Evolutionary conservation across 2,329 filamentous ascomycete genomes (phyloP).

Genomic region (Akanthomyces muscarius): DNA sequence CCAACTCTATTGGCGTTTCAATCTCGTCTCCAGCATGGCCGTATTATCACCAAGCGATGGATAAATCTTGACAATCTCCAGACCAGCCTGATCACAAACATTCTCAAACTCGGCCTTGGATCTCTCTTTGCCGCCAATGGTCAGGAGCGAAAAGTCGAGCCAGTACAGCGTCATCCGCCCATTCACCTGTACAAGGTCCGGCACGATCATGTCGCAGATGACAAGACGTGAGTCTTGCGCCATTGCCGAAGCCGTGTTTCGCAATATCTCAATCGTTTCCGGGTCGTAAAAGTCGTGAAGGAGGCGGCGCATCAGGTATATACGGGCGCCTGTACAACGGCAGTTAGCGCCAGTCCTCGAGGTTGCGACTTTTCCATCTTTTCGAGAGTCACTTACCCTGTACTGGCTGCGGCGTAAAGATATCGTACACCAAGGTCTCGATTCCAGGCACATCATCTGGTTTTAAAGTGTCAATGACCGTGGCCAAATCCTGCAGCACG

Average conservation of each 20-base stretch:
- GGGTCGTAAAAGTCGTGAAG: conserved; percentile 29
- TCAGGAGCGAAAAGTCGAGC: conserved; percentile 26
- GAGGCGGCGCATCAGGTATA: conserved; percentile 29
- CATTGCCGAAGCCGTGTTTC: conserved; percentile 12
- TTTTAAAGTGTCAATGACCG: background rate
- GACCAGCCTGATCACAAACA: no score
- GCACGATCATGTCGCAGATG: conserved; percentile 32
- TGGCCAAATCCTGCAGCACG: background rate
- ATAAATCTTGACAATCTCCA: no score
- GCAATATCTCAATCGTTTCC: conserved; percentile 9
- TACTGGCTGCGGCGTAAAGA: background rate
- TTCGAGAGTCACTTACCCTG: background rate
- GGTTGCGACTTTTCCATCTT: no score
- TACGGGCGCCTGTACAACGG: conserved; percentile 23
- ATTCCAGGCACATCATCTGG: background rate
- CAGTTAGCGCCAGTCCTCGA: no score
- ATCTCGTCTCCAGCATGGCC: no score
- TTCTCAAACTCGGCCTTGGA: background rate
- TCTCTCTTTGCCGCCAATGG: conserved; percentile 27
- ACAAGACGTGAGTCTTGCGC: conserved; percentile 26
- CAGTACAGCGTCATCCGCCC: conserved; percentile 26
- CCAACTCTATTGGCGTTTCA: no score
- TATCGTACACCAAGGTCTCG: background rate
- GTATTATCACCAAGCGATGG: no score
- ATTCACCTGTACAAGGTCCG: conserved; percentile 18